Conservation (phyloP, 2,329 filamentous ascomycete species). For the Nothophoma quercina region DNA sequence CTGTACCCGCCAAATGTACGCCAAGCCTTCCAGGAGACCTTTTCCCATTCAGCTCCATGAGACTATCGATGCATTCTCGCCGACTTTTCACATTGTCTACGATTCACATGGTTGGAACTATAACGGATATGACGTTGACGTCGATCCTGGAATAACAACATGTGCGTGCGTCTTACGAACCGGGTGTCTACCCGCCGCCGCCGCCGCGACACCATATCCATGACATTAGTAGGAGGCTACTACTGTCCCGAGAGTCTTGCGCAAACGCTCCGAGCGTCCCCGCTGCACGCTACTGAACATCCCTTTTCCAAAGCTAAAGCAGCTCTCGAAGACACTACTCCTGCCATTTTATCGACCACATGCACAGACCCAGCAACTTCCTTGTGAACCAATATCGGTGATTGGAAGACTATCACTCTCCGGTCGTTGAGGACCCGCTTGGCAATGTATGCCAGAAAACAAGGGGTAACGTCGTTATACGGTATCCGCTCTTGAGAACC, state of each 20-base stretch:
- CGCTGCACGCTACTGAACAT: constrained; percentile 1
- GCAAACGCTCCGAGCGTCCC: not conserved
- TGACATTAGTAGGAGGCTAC: not conserved
- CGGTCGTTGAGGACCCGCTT: not conserved
- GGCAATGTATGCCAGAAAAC: no score
- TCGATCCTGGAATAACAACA: not conserved
- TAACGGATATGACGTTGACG: no score
- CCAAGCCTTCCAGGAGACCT: no score
- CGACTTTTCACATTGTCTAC: no score
- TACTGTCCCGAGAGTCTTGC: not conserved
- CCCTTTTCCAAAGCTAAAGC: not conserved
- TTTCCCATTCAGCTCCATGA: not conserved
- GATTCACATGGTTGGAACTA: no score
- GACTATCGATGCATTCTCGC: no score
- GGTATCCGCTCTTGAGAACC: no score
- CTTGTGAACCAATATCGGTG: not conserved
- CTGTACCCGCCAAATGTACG: not conserved
- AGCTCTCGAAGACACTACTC: not conserved
- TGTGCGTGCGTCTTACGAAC: not conserved
- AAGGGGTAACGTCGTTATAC: no score
- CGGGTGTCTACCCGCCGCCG: not conserved
- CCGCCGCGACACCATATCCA: not conserved
- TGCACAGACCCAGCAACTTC: not conserved
- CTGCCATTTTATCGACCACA: not conserved
- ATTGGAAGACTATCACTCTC: not conserved